Base-by-base conservation (phyloP, 2,329 filamentous ascomycete species). In the Aspergillus persii region DNA sequence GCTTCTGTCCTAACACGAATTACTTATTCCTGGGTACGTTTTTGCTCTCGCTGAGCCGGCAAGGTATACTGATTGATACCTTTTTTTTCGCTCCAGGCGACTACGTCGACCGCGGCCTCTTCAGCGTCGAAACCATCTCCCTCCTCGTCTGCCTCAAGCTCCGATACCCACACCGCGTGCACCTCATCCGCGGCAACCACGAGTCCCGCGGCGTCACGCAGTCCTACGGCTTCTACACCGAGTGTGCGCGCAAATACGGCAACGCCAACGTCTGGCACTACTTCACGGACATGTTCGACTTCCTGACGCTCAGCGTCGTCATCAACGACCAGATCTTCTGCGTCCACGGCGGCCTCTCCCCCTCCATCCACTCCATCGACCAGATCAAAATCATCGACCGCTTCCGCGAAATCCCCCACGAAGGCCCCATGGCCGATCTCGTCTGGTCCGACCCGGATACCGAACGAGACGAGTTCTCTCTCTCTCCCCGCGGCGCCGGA, bases 211-310 rank as follows among this genome's bases (percentile, higher is more conserved):
- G 95, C 70, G 95, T 99, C 56, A 99, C 95, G 9, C 95, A 99
- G 77, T 98, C 94, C 30, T 99, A 99, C 77, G 95, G 95, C 58
- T 99, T 99, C 80, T 99, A 99, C 75, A 98, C 95, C 26, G 95
- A 99, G 75, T 99, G 95, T 78, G 92, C 90, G 23, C 89, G 95
- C 67, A 99, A 99, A 79, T 99, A 99, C 77, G 95, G 95, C 74
- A 98, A 96, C 73, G 92, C 95, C 64, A 97, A 95, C 70, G 95
- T 99, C 26, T 99, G 95, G 95, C 95, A 99, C 77, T 95, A 98
- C 76, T 99, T 99, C 74, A 99, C 95, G 66, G 95, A 99, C 79
- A 98, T 99, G 93, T 99, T 99, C 78, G 95, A 99, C 79, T 99
- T 96, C 76, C 83, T 99, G 64, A 98, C 94, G 7, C 82, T 99